Percentiles rank a stretch among this genome's conserved stretches.
These are phyloP conservation scores for Ogataea populi-albae DNA, from an alignment of 805 yeast species.

Conservation along the genomic window DNA sequence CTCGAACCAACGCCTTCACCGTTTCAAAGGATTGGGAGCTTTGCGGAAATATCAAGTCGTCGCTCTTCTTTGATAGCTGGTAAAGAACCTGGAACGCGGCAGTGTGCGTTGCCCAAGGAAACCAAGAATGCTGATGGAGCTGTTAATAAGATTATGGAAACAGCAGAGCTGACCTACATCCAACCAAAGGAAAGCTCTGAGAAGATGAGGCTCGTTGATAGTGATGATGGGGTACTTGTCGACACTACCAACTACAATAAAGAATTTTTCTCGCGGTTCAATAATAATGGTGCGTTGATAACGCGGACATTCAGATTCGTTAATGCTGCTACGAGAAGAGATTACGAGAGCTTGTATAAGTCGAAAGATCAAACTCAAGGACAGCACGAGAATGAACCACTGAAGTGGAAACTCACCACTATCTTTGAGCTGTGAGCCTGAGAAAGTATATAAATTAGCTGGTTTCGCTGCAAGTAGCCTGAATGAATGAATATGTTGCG, in stretches of 20 bases:
- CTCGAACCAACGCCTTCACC: slow-evolving; percentile 20
- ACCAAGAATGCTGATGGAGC: slow-evolving; percentile 4
- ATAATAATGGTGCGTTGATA: slow-evolving; percentile 24
- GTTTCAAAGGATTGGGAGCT: slow-evolving; percentile 28
- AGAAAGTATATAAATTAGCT: neutral
- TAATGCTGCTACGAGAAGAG: slow-evolving; percentile 27
- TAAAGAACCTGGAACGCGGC: slow-evolving; percentile 1
- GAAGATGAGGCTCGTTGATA: slow-evolving; percentile 8
- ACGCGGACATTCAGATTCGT: slow-evolving; percentile 28
- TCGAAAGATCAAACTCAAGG: neutral
- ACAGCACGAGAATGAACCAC: slow-evolving; percentile 16
- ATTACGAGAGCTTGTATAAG: slow-evolving; percentile 18
- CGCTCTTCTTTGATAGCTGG: slow-evolving; percentile 9
- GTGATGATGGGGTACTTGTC: slow-evolving; percentile 9
- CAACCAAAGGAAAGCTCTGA: neutral
- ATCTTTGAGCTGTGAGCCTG: slow-evolving; percentile 8
- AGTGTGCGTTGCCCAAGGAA: neutral
- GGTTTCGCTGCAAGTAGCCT: too few relatives aligned
- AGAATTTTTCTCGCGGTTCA: slow-evolving; percentile 26
- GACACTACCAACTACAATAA: slow-evolving; percentile 28
- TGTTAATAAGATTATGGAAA: slow-evolving; percentile 4
- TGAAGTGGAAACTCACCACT: slow-evolving; percentile 29
- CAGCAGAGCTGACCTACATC: slow-evolving; percentile 1
- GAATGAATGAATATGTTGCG: too few relatives aligned
- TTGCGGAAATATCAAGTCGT: slow-evolving; percentile 22